These are phyloP conservation scores for Pseudoperonospora humuli DNA, from an alignment of 352 stramenopile genomes.

Conservation along the genomic window DNA sequence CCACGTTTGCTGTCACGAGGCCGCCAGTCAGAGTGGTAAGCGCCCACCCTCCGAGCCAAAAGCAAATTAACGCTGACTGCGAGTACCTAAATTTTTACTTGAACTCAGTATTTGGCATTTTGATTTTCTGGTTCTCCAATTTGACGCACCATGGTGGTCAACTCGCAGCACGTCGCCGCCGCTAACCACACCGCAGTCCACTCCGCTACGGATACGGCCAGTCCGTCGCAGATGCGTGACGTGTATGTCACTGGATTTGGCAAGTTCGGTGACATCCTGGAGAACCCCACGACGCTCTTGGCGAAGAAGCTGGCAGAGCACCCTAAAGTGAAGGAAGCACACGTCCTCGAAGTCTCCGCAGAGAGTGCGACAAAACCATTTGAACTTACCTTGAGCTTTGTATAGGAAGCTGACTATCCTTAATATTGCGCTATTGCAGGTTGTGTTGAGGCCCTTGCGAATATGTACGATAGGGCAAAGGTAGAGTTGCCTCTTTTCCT, in stretches of 20 bases:
- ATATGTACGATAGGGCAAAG: constrained; percentile 26
- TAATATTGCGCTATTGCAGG: constrained; percentile 11
- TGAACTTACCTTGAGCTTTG: background rate
- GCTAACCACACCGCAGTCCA: background rate
- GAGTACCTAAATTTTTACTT: constrained; percentile 8
- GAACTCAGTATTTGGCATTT: constrained; percentile 3
- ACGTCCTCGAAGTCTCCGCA: constrained; percentile 67
- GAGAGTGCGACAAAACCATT: constrained; percentile 25
- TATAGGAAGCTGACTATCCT: background rate
- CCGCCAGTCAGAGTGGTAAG: background rate
- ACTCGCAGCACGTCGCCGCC: constrained; percentile 11
- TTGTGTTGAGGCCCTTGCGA: constrained; percentile 19
- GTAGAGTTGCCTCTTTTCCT: background rate
- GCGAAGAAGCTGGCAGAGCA: constrained; percentile 45
- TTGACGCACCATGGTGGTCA: constrained; percentile 13
- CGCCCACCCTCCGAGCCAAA: background rate
- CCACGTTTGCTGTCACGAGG: constrained; percentile 20
- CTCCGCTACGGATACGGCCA: constrained; percentile 1
- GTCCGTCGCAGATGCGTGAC: constrained; percentile 25
- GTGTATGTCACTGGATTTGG: constrained; percentile 81
- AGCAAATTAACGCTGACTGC: background rate
- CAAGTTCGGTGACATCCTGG: constrained; percentile 74
- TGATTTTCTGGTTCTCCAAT: constrained; percentile 8
- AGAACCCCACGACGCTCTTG: constrained; percentile 73
- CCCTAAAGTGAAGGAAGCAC: constrained; percentile 51